Conservation (phyloP, 1,284 basidiomycete species). For the Puccinia triticina region DNA sequence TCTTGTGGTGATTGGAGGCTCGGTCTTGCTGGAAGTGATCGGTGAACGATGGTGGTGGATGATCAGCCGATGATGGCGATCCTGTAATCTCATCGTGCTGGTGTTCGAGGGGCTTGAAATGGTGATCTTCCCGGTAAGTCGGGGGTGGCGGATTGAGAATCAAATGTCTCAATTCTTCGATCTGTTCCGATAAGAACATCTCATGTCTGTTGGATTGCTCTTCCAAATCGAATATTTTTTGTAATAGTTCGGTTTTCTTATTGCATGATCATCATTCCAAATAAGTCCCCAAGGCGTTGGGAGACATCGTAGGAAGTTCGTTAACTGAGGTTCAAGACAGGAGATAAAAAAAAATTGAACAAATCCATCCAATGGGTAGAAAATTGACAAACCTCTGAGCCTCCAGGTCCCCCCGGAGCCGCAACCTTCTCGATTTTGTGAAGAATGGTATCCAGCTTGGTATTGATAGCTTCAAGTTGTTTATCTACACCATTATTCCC, state of each 20-base stretch:
- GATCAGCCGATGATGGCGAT: constrained; percentile 5
- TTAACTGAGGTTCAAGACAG: neutral
- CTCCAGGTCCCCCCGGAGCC: neutral
- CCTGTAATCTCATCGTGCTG: constrained; percentile 36
- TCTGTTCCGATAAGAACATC: constrained; percentile 43
- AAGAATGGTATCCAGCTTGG: constrained; percentile 31
- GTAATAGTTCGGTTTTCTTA: constrained; percentile 22
- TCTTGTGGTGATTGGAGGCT: neutral
- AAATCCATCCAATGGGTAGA: neutral
- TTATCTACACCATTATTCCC: neutral
- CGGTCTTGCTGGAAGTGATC: neutral
- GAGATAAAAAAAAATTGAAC: neutral
- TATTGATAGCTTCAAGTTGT: constrained; percentile 14
- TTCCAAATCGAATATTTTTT: constrained; percentile 39
- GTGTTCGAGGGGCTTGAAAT: constrained; percentile 41
- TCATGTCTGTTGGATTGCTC: constrained; percentile 38
- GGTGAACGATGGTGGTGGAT: constrained; percentile 10
- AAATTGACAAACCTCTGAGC: constrained; percentile 23
- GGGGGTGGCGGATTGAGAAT: constrained; percentile 30
- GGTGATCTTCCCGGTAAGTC: constrained; percentile 21
- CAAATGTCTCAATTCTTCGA: constrained; percentile 43
- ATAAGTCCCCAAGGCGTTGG: neutral
- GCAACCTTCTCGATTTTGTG: constrained; percentile 22
- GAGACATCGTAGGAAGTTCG: neutral
- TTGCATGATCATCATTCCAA: too few relatives aligned